These are phyloP conservation scores for Massarina eburnea DNA, from an alignment of 2,329 filamentous ascomycete genomes.

Conservation along the genomic window DNA sequence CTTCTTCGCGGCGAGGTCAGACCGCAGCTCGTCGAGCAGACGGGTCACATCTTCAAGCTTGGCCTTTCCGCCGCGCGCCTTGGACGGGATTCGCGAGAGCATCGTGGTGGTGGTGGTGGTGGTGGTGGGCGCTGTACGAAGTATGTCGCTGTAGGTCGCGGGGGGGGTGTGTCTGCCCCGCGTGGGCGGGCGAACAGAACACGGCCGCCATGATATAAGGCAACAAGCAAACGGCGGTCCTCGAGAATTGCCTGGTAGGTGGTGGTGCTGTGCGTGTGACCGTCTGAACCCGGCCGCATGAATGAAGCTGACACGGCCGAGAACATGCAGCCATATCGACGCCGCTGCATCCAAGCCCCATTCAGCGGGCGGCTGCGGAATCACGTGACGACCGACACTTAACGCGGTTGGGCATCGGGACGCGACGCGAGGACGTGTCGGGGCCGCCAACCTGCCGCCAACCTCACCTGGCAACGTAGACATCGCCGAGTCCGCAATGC, in stretches of 20 bases:
- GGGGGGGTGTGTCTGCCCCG: conserved; percentile 1
- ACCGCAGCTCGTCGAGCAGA: conserved; percentile 62
- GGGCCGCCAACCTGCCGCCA: conserved; percentile 4
- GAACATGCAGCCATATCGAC: too few species aligned
- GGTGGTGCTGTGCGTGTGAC: too few species aligned
- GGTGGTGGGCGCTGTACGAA: background rate
- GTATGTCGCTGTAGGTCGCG: background rate
- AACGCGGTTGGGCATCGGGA: too few species aligned
- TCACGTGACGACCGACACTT: too few species aligned
- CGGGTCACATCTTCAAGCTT: conserved; percentile 70
- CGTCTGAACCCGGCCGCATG: too few species aligned
- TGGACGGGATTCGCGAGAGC: conserved; percentile 14
- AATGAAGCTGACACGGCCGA: too few species aligned
- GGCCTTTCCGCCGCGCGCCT: conserved; percentile 45
- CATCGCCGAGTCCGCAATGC: conserved; percentile 36
- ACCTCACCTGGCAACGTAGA: conserved; percentile 12
- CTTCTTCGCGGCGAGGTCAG: conserved; percentile 62
- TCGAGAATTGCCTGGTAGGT: too few species aligned
- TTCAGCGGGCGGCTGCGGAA: too few species aligned
- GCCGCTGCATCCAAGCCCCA: too few species aligned
- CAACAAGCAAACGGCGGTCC: too few species aligned
- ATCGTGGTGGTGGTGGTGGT: conserved; percentile 7
- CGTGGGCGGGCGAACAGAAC: background rate
- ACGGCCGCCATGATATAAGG: background rate
- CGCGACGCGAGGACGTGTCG: conserved; percentile 5